A percentile compares a stretch with the other conserved stretches of the same genome.
Evolutionary conservation across 2,329 filamentous ascomycete species (phyloP).

Genomic region (Fusarium graminum): DNA sequence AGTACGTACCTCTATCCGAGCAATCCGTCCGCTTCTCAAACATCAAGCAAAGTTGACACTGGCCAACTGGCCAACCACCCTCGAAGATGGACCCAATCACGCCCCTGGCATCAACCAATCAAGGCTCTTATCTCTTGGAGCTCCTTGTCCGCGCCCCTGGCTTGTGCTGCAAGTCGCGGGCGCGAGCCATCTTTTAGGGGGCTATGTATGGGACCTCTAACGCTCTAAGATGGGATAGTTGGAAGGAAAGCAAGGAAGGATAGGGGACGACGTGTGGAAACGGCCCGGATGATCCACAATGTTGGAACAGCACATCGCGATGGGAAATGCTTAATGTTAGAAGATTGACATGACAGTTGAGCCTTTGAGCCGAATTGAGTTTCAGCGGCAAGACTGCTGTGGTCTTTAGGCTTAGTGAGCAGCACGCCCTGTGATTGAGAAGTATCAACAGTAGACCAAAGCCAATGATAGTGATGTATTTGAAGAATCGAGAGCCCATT

Average conservation of each 20-base stretch:
- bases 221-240: conserved; percentile 26
- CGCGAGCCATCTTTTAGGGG: conserved; percentile 30
- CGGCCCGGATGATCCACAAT: conserved; percentile 35
- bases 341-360: conserved; percentile 13
- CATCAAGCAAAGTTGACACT: conserved; percentile 25
- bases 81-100: conserved; percentile 29
- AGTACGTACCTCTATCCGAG: conserved; percentile 30
- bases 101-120: conserved; percentile 25
- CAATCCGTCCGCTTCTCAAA: conserved; percentile 25
- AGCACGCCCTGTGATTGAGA: conserved; percentile 20
- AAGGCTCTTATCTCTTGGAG: conserved; percentile 26
- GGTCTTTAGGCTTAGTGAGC: conserved; percentile 19
- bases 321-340: conserved; percentile 22
- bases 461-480: conserved; percentile 3
- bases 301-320: conserved; percentile 31
- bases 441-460: background rate
- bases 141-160: conserved; percentile 34
- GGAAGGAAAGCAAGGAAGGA: conserved; percentile 40
- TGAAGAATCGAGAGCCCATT: background rate
- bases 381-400: conserved; percentile 27
- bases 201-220: conserved; percentile 28
- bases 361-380: conserved; percentile 25
- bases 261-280: conserved; percentile 38
- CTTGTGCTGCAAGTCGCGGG: conserved; percentile 38
- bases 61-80: conserved; percentile 38